Percentiles rank a stretch among this genome's conserved stretches.
phyloP scores from a whole-genome alignment of 1,139 yeast species.

The Zygosaccharomyces pseudobailii region DNA sequence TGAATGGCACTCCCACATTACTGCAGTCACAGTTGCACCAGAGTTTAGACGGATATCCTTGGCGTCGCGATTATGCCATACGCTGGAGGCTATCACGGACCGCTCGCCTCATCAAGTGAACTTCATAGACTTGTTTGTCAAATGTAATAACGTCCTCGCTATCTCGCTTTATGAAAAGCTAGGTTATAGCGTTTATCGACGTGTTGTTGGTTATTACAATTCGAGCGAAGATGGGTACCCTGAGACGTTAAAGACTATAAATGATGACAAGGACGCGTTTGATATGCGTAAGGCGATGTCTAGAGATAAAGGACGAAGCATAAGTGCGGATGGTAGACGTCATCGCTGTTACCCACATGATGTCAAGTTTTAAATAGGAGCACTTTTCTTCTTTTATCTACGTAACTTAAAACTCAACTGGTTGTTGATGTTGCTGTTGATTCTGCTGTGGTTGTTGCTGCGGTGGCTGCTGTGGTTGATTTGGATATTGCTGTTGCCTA shows the following conservation, averaged over 20 bases:
- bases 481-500: conserved; percentile 17
- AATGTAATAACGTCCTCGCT: conserved; percentile 77
- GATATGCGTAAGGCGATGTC: conserved; percentile 63
- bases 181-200: conserved; percentile 77
- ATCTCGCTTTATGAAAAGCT: conserved; percentile 75
- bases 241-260: conserved; percentile 40
- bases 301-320: conserved; percentile 43
- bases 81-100: conserved; percentile 68
- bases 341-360: conserved; percentile 61
- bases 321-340: conserved; percentile 54
- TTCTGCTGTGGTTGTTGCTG: conserved; percentile 14
- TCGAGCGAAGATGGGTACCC: conserved; percentile 35
- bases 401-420: conserved; percentile 8
- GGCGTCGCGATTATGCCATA: conserved; percentile 68
- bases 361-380: conserved; percentile 29
- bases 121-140: conserved; percentile 86
- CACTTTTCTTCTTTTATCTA: conserved; percentile 2
- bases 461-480: conserved; percentile 13
- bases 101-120: conserved; percentile 67
- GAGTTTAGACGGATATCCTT: conserved; percentile 79
- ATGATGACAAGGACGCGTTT: conserved; percentile 80
- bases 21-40: conserved; percentile 89
- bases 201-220: conserved; percentile 87
- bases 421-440: conserved; percentile 3
- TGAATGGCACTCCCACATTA: conserved; percentile 96